A percentile compares a stretch with the other conserved stretches of the same genome.
Conservation (phyloP, 2,329 filamentous ascomycete genomes). For the Penicillium sp. region DNA sequence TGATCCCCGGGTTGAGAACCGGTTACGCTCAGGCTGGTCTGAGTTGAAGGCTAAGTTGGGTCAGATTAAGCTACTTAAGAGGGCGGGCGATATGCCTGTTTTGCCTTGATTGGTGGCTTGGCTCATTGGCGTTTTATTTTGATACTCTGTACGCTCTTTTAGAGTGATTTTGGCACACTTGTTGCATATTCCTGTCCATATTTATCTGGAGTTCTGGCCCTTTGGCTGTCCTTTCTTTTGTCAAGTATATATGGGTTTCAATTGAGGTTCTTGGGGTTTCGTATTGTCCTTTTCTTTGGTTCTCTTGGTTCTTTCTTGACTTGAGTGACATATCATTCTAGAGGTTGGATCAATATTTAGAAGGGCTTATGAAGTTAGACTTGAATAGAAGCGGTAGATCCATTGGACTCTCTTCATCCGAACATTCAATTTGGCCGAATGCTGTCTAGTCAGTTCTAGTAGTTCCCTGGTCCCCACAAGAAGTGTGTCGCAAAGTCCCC, state of each 20-base stretch:
- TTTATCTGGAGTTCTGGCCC: conserved; percentile 12
- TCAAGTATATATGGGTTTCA: conserved; percentile 29
- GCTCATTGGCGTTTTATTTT: background rate
- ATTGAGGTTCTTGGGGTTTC: conserved; percentile 14
- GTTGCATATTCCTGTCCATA: conserved; percentile 14
- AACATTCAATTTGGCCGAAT: background rate
- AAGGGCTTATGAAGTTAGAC: background rate
- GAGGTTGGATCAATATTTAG: background rate
- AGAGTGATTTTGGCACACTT: background rate
- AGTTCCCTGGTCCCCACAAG: background rate
- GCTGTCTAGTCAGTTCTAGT: background rate
- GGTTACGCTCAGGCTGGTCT: conserved; percentile 34
- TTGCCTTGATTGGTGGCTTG: conserved; percentile 21
- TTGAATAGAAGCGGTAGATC: background rate
- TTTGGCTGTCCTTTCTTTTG: conserved; percentile 15
- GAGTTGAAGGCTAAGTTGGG: conserved; percentile 36
- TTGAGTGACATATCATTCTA: background rate
- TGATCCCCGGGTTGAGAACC: conserved; percentile 44
- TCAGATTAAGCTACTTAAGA: conserved; percentile 26
- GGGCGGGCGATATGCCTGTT: conserved; percentile 23
- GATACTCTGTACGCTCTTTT: background rate
- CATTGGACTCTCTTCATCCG: background rate
- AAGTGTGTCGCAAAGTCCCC: background rate
- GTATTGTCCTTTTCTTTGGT: conserved; percentile 7
- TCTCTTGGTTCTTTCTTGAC: background rate